Evolutionary conservation across 1,139 yeast species (phyloP).

Genomic region (Candida dubliniensis): DNA sequence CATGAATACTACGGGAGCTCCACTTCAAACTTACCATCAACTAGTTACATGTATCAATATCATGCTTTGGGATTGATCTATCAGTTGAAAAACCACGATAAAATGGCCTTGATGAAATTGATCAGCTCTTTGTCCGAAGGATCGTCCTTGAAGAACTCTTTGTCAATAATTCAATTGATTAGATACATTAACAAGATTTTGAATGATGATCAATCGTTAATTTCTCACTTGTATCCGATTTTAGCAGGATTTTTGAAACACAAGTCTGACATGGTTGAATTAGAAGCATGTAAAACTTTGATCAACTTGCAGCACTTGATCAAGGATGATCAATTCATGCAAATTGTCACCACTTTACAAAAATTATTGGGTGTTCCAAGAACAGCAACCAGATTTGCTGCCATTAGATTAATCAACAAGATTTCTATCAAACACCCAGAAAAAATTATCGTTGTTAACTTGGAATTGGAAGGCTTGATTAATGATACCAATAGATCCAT

Average conservation of each 20-base stretch:
- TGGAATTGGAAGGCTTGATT: slow-evolving; percentile 82
- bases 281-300: slow-evolving; percentile 90
- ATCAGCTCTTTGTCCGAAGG: slow-evolving; percentile 75
- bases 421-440: slow-evolving; percentile 83
- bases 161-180: slow-evolving; percentile 83
- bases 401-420: slow-evolving; percentile 84
- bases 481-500: slow-evolving; percentile 87
- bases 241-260: slow-evolving; percentile 73
- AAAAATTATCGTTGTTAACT: slow-evolving; percentile 65
- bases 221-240: slow-evolving; percentile 59
- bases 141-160: slow-evolving; percentile 62
- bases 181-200: slow-evolving; percentile 77
- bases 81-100: slow-evolving; percentile 85
- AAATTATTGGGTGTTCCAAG: slow-evolving; percentile 84
- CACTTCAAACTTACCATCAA: slow-evolving; percentile 55
- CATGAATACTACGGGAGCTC: slow-evolving; percentile 56
- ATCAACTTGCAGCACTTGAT: slow-evolving; percentile 60
- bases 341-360: slow-evolving; percentile 72
- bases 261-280: slow-evolving; percentile 85
- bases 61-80: slow-evolving; percentile 92
- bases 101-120: slow-evolving; percentile 90
- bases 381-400: slow-evolving; percentile 87
- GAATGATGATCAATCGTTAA: slow-evolving; percentile 54
- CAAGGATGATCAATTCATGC: slow-evolving; percentile 59
- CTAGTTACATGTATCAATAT: slow-evolving; percentile 86